Evolutionary conservation across 2,329 filamentous ascomycete species (phyloP).

Genomic region (Penicillium sp.): DNA sequence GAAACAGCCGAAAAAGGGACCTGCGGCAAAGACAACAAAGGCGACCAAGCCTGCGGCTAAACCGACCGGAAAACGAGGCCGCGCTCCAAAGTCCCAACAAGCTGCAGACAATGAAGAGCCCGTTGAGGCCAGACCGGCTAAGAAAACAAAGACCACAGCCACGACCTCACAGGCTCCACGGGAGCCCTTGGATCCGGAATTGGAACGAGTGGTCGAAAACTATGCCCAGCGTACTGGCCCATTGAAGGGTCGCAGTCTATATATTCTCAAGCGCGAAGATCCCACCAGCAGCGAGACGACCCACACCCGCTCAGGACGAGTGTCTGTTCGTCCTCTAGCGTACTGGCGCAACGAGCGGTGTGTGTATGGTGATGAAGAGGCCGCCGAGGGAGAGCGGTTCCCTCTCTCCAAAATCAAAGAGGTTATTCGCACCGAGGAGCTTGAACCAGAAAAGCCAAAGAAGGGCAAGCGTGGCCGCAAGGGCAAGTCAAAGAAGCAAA

Average conservation of each 20-base stretch:
- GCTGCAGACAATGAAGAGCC: constrained; percentile 32
- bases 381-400: constrained; percentile 62
- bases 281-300: constrained; percentile 61
- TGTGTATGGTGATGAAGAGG: constrained; percentile 69
- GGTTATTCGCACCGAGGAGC: constrained; percentile 75
- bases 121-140: constrained; percentile 37
- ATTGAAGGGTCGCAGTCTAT: constrained; percentile 55
- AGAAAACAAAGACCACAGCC: constrained; percentile 40
- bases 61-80: constrained; percentile 39
- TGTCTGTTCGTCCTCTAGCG: constrained; percentile 77
- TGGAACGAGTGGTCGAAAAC: constrained; percentile 52
- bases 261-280: constrained; percentile 58
- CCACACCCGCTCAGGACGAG: constrained; percentile 78
- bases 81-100: constrained; percentile 40
- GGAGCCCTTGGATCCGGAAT: constrained; percentile 42
- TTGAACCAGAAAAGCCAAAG: constrained; percentile 52
- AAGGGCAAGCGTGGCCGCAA: constrained; percentile 44
- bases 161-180: constrained; percentile 31
- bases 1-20: constrained; percentile 30
- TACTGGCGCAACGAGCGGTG: constrained; percentile 87
- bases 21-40: constrained; percentile 25
- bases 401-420: constrained; percentile 75
- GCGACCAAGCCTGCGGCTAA: constrained; percentile 22
- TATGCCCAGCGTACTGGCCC: constrained; percentile 53
- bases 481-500: constrained; percentile 42